Evolutionary conservation across 805 yeast genomes (phyloP), one percentile per base, ranked within the genome.

Genomic region (Lipomyces orientalis): DNA sequence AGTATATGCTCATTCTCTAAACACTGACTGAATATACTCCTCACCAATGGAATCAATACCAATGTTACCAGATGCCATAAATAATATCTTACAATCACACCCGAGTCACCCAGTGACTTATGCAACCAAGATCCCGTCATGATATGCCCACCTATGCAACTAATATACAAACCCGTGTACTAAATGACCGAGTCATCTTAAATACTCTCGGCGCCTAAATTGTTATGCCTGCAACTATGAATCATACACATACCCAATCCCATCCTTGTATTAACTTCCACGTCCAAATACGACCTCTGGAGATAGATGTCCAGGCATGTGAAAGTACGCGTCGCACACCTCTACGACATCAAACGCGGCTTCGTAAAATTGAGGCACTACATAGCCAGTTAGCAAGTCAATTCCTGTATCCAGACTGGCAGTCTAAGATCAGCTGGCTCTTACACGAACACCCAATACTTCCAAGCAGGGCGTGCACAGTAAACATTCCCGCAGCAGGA

Each of bases 241-340:
- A 25, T 25, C 29, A 25, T 25, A 6, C 22, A 43, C 7, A 3
- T 39, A 19, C n/a, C 8, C 4, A 39, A 39, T 16, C 7, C 46
- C n/a, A 14, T 9, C 4, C 39, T 35, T 12, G 14, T 39, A 25
- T 51, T 34, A 35, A 12, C n/a, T 12, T 57, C 57, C n/a, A 22
- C 37, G 19, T 31, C 62, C 66, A 12, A 64, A 39, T n/a, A 64
- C 60, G 2, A 37, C 33, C 22, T 33, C 34, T 9, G 61, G 49
- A 7, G 60, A 25, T 16, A 58, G 56, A 39, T 64, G 66, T 9
- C 55, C 63, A 4, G 66, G 60, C n/a, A 46, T 29, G 35, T 54
- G 57, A 34, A 64, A 64, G 59, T 64, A 64, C 31, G 66, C 61
- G 8, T 64, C 66, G 29, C 63, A 58, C 25, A 59, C 66, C 51